Percentiles rank a stretch among this genome's conserved stretches.
Evolutionary conservation across 305 asterid genomes (phyloP).

Genomic region (Solanum hybrid): DNA sequence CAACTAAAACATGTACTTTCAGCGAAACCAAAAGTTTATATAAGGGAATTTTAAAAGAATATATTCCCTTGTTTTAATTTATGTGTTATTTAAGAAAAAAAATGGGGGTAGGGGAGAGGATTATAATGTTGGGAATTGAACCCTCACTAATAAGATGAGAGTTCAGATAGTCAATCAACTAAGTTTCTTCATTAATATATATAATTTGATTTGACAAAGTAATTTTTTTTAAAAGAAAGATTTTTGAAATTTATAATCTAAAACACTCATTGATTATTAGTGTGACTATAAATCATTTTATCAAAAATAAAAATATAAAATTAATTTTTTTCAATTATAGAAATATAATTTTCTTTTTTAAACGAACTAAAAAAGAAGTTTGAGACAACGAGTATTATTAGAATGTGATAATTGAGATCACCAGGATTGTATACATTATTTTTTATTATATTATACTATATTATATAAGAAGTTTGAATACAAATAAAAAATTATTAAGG

Average conservation of each 20-base stretch:
- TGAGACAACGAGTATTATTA: background rate
- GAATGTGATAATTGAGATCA: too few species aligned
- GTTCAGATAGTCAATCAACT: too few species aligned
- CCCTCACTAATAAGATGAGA: rapidly evolving
- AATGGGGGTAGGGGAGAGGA: background rate
- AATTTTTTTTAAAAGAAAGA: too few species aligned
- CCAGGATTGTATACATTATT: background rate
- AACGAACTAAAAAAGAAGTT: background rate
- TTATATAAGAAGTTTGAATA: background rate
- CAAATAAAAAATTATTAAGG: background rate
- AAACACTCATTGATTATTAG: background rate
- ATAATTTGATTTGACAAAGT: too few species aligned
- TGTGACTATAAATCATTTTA: background rate
- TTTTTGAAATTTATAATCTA: too few species aligned
- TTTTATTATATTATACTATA: background rate
- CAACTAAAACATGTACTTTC: background rate
- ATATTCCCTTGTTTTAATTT: background rate
- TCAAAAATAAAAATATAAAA: too few species aligned
- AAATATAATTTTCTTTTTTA: too few species aligned
- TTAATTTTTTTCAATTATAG: too few species aligned
- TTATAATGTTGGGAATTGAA: background rate
- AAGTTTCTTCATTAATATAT: too few species aligned
- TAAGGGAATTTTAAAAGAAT: background rate
- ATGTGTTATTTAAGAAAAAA: background rate
- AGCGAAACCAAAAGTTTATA: background rate